Conservation (phyloP, 164 flowering plant genomes). For the Stephania japonica region DNA sequence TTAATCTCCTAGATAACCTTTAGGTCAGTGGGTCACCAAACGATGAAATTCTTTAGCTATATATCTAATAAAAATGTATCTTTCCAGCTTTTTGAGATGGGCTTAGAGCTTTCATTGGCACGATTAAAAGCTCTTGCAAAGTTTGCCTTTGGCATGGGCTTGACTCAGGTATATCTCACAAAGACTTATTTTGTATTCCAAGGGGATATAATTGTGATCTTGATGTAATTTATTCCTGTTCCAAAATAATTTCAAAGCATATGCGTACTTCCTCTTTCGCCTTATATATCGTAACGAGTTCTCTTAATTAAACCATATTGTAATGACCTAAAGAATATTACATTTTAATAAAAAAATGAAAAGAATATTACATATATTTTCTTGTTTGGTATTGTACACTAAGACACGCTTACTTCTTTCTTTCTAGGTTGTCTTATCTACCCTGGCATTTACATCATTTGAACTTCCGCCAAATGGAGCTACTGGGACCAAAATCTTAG, state of each 20-base stretch:
- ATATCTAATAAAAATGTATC: slow-evolving; percentile 7
- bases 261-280: background rate
- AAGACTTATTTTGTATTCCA: slow-evolving; percentile 1
- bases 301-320: too few relatives aligned
- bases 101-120: slow-evolving; percentile 94
- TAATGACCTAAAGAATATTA: too few relatives aligned
- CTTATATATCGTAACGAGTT: too few relatives aligned
- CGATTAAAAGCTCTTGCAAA: slow-evolving; percentile 94
- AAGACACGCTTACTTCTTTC: background rate
- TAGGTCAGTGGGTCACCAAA: background rate
- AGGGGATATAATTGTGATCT: background rate
- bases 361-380: too few relatives aligned
- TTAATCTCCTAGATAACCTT: background rate
- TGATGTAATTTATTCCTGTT: background rate
- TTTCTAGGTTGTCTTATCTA: slow-evolving; percentile 70
- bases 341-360: too few relatives aligned
- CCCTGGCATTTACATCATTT: slow-evolving; percentile 93
- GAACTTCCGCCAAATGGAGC: slow-evolving; percentile 99
- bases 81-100: slow-evolving; percentile 97
- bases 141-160: slow-evolving; percentile 96
- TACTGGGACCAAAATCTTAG: slow-evolving; percentile 78
- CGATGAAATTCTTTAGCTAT: background rate
- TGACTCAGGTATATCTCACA: slow-evolving; percentile 63
- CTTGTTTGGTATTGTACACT: background rate
- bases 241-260: background rate